Evolutionary conservation across 768 basidiomycete genomes (phyloP), one percentile per base, ranked within the genome.

Genomic region (Trametopsis cervina): DNA sequence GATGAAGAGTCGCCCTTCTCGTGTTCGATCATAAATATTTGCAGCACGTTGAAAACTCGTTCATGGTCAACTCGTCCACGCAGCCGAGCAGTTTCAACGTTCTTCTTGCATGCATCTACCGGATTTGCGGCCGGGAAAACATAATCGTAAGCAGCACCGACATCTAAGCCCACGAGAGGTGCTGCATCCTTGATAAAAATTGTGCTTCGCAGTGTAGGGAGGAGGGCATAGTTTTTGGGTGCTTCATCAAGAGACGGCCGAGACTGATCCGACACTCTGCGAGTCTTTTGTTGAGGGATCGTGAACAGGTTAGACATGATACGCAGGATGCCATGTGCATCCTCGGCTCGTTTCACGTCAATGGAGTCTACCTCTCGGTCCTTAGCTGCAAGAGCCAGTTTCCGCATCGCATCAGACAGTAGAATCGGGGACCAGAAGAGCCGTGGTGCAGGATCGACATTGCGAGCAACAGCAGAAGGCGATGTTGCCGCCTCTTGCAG

Each of bases 241-340:
- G 65, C 60, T 35, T 69, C 72, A 0, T 70, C 75, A 7, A 33
- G 29, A n/a, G 61, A 57, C 15, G 63, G 64, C 44, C 70, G 67
- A 5, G 70, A 64, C 11, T 60, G 47, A 5, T 76, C 69, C 13
- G 57, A 51, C 45, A 57, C 54, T 10, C 48, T 42, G 20, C 53
- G 33, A 5, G 23, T 13, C 26, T 73, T 61, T 18, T 54, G 70
- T 49, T 74, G 76, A 11, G 80, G 76, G 47, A 80, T 71, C 0
- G 81, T 79, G 47, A 88, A 69, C 1, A 89, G 66, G 57, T 85
- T 86, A 3, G 85, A 86, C 85, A 88, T 85, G 51, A 85, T 78
- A 12, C 83, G 77, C n/a, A 83, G 60, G 24, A 85, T 81, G 54
- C 79, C 77, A 43, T 77, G 72, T 9, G 72, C 73, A 36, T 76